phyloP scores from a whole-genome alignment of 768 basidiomycete genomes.

The Cubamyces lactineus region DNA sequence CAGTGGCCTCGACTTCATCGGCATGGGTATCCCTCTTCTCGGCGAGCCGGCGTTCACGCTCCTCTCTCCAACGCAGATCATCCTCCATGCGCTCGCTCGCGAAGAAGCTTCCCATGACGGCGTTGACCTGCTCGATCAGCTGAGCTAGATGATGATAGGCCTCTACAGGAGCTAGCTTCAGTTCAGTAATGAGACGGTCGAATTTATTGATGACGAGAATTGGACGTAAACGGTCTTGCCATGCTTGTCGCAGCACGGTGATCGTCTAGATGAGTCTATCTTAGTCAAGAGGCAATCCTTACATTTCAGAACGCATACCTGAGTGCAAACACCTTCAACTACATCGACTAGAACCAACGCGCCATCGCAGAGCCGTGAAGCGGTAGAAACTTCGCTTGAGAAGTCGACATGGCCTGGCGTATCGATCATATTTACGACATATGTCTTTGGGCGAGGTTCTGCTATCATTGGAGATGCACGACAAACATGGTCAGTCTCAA shows the following conservation, averaged over 20 bases:
- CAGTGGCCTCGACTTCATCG: conserved; percentile 52
- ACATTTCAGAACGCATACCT: conserved; percentile 49
- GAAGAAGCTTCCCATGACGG: conserved; percentile 96
- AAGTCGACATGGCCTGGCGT: conserved; percentile 99
- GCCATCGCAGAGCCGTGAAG: conserved; percentile 92
- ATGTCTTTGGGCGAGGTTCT: conserved; percentile 61
- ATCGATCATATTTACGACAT: conserved; percentile 94
- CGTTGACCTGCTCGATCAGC: conserved; percentile 96
- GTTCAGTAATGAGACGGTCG: conserved; percentile 91
- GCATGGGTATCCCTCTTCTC: conserved; percentile 72
- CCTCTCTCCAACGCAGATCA: conserved; percentile 92
- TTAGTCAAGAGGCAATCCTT: too few relatives aligned
- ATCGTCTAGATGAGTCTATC: conserved; percentile 64
- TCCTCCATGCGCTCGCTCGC: conserved; percentile 97
- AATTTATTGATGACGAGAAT: conserved; percentile 97
- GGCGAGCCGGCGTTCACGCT: conserved; percentile 79
- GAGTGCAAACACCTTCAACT: conserved; percentile 97
- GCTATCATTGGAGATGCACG: conserved; percentile 39
- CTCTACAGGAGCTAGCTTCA: conserved; percentile 88
- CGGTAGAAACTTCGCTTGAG: conserved; percentile 94
- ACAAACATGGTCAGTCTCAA: conserved; percentile 10
- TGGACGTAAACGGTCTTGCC: conserved; percentile 86
- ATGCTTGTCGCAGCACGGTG: conserved; percentile 92
- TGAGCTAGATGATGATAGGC: conserved; percentile 94
- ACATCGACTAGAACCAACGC: conserved; percentile 95